phyloP scores from a whole-genome alignment of 176 grass and related monocot genomes.

The Ensete ventricosum region DNA sequence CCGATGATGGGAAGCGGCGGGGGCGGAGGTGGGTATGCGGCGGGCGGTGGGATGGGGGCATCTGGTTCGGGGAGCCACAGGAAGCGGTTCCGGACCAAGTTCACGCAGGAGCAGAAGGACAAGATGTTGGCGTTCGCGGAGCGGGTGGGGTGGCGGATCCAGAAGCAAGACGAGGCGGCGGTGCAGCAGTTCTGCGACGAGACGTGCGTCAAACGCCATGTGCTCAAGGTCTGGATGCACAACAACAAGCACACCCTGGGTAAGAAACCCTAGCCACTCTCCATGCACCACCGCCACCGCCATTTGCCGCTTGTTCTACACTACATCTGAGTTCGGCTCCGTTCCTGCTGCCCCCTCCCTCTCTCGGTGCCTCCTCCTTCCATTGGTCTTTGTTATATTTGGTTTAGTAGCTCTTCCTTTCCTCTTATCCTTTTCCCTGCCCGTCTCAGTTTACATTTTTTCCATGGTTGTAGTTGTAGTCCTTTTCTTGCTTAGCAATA shows the following conservation, averaged over 20 bases:
- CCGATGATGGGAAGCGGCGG: slow-evolving; percentile 25
- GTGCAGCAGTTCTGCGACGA: slow-evolving; percentile 84
- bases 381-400: background rate
- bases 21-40: background rate
- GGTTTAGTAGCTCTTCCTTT: background rate
- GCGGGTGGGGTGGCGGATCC: slow-evolving; percentile 85
- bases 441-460: background rate
- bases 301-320: background rate
- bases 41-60: background rate
- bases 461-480: background rate
- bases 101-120: slow-evolving; percentile 55
- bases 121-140: slow-evolving; percentile 82
- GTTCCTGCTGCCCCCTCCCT: too few relatives aligned
- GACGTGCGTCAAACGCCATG: slow-evolving; percentile 68
- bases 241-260: slow-evolving; percentile 85
- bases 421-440: background rate
- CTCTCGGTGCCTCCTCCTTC: background rate
- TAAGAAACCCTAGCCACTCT: slow-evolving; percentile 15
- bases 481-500: background rate
- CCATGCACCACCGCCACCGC: background rate
- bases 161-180: slow-evolving; percentile 89
- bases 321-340: background rate
- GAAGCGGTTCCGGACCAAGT: slow-evolving; percentile 40
- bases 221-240: slow-evolving; percentile 99
- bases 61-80: slow-evolving; percentile 26